Percentiles rank a stretch among this genome's conserved stretches.
These are phyloP conservation scores for Antitrichia curtipendula DNA, from an alignment of 225 moss, liverwort and hornwort species.

Conservation along the genomic window DNA sequence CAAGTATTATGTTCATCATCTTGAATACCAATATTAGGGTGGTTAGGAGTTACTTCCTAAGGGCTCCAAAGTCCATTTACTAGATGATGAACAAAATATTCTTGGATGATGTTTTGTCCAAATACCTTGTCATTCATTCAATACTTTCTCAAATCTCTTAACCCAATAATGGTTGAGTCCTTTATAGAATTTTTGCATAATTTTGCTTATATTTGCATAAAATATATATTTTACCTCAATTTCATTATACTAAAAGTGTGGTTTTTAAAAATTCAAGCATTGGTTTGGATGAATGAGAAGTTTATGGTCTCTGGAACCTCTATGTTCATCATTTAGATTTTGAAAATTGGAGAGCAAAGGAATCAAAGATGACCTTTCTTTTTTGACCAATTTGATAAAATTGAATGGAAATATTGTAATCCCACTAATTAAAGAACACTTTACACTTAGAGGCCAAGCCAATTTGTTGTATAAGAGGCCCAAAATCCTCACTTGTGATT, in stretches of 20 bases:
- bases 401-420: neutral
- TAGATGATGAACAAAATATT: neutral
- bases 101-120: neutral
- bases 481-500: too few relatives aligned
- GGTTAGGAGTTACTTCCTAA: neutral
- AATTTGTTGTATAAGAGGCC: too few relatives aligned
- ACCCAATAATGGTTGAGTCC: neutral
- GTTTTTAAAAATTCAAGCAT: too few relatives aligned
- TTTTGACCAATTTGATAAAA: neutral
- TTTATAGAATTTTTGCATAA: too few relatives aligned
- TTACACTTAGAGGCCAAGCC: too few relatives aligned
- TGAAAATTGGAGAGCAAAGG: too few relatives aligned
- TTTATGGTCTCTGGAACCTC: fast-evolving
- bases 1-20: neutral
- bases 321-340: too few relatives aligned
- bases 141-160: neutral
- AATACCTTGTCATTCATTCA: neutral
- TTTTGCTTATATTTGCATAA: too few relatives aligned
- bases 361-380: neutral
- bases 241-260: too few relatives aligned
- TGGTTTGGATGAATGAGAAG: too few relatives aligned
- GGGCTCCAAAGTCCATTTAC: neutral
- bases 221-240: too few relatives aligned
- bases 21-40: fast-evolving
- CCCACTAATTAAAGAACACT: too few relatives aligned